Percentiles rank a stretch among this genome's conserved stretches.
Conservation (phyloP, 2,329 filamentous ascomycete species). For the Hymenoscyphus scutula region DNA sequence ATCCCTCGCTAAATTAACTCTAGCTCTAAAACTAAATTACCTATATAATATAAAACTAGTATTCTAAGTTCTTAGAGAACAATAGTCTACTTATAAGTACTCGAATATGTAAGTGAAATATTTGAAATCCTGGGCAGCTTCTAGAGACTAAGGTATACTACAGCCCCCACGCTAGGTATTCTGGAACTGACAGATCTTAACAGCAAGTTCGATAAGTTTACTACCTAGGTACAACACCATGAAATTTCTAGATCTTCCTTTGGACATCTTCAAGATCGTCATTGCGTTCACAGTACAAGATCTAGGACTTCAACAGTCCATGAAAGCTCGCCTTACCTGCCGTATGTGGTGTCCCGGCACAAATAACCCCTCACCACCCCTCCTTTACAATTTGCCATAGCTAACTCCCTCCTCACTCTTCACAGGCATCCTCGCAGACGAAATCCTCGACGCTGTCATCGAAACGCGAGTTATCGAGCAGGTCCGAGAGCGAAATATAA, state of each 20-base stretch:
- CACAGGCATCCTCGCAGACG: background rate
- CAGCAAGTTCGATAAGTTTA: background rate
- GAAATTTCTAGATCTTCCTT: conserved; percentile 1
- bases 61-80: too few species aligned
- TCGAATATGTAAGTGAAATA: too few species aligned
- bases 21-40: too few species aligned
- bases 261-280: conserved; percentile 6
- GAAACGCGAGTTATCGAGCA: conserved; percentile 1
- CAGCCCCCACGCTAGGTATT: too few species aligned
- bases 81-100: too few species aligned
- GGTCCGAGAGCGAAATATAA: background rate
- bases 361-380: background rate
- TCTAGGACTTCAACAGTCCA: background rate
- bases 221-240: background rate
- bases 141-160: too few species aligned
- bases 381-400: background rate
- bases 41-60: too few species aligned
- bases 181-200: too few species aligned
- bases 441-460: conserved; percentile 2
- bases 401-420: background rate
- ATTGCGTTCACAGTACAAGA: background rate
- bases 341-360: background rate
- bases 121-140: too few species aligned
- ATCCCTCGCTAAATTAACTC: too few species aligned
- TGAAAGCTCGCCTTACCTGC: conserved; percentile 3